Percentiles rank a stretch among this genome's conserved stretches.
These are phyloP conservation scores for Kwoniella newhampshirensis DNA, from an alignment of 768 basidiomycete species.

Conservation along the genomic window DNA sequence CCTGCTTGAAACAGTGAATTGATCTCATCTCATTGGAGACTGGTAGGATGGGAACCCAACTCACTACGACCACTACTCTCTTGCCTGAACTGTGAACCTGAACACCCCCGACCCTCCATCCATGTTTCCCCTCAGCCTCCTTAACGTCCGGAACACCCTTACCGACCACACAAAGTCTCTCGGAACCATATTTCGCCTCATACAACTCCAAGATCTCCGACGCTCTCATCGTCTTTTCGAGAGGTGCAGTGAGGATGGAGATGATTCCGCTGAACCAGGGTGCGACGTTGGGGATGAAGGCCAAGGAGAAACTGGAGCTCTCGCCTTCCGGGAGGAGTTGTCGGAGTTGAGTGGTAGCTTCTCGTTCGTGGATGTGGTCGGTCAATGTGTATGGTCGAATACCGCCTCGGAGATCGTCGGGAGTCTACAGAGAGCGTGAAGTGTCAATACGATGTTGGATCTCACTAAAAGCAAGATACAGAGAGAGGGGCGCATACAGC, in stretches of 20 bases:
- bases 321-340: conserved; percentile 36
- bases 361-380: conserved; percentile 98
- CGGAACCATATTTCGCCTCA: conserved; percentile 70
- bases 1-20: no score
- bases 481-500: no score
- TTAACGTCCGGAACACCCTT: conserved; percentile 69
- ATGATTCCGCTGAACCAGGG: conserved; percentile 98
- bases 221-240: conserved; percentile 67
- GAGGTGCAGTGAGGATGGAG: conserved; percentile 78
- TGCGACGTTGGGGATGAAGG: conserved; percentile 82
- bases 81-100: conserved; percentile 87
- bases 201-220: conserved; percentile 71
- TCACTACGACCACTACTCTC: conserved; percentile 87
- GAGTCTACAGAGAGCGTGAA: not conserved
- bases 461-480: no score
- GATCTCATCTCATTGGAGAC: no score
- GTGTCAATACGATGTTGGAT: no score
- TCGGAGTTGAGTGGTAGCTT: conserved; percentile 81
- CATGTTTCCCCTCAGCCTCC: conserved; percentile 79
- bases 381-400: conserved; percentile 85
- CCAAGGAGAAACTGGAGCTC: conserved; percentile 60
- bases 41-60: no score
- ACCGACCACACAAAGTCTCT: conserved; percentile 69
- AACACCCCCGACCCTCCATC: conserved; percentile 87
- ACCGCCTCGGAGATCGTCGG: conserved; percentile 64